These are phyloP conservation scores for Psilocybe tampanensis DNA, from an alignment of 768 basidiomycete genomes.

Conservation along the genomic window DNA sequence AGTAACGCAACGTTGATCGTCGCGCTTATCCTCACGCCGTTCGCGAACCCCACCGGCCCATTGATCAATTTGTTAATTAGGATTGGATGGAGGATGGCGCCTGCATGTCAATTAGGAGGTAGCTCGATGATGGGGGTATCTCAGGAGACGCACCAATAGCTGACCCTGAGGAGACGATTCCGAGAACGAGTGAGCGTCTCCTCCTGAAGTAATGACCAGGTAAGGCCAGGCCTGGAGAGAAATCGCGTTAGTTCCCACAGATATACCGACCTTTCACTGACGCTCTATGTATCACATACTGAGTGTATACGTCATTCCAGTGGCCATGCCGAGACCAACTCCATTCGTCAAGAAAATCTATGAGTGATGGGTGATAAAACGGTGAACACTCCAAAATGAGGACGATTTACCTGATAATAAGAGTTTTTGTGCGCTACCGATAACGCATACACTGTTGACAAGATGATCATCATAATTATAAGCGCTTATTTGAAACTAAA, in stretches of 20 bases:
- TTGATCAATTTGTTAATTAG: constrained; percentile 54
- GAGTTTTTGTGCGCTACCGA: constrained; percentile 34
- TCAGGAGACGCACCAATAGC: constrained; percentile 31
- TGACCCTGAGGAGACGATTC: constrained; percentile 42
- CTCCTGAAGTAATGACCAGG: constrained; percentile 55
- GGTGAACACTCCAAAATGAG: not conserved
- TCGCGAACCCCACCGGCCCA: constrained; percentile 39
- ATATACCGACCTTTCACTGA: no score
- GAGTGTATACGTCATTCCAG: constrained; percentile 49
- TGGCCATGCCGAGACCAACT: constrained; percentile 47
- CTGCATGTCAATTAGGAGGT: no score
- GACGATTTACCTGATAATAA: constrained; percentile 34
- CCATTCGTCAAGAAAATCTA: constrained; percentile 58
- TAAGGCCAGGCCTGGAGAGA: constrained; percentile 36
- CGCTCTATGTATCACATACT: no score
- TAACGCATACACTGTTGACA: constrained; percentile 32
- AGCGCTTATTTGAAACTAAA: not conserved
- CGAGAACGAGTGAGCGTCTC: constrained; percentile 50
- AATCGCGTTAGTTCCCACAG: not conserved
- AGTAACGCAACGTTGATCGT: constrained; percentile 35
- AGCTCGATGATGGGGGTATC: no score
- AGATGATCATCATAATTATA: not conserved
- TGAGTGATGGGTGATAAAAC: not conserved
- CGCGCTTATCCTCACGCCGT: constrained; percentile 41
- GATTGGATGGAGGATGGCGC: constrained; percentile 58